Percentiles rank a stretch among this genome's conserved stretches.
phyloP scores from a whole-genome alignment of 1,284 basidiomycete species.

The Trichosporon faecale region DNA sequence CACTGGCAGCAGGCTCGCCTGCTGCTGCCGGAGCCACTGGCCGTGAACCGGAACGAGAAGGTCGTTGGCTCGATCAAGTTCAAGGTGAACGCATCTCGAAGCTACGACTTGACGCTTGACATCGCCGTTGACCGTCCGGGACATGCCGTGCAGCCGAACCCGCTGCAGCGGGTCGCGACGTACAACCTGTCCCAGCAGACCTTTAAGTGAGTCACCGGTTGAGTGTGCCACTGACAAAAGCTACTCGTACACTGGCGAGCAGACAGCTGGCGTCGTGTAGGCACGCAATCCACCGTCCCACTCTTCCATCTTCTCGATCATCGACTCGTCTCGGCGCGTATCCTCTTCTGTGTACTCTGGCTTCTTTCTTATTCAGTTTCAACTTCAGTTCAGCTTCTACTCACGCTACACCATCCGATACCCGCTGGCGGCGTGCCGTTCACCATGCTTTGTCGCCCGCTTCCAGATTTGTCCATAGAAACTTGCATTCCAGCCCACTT shows the following conservation, averaged over 20 bases:
- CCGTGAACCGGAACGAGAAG: slow-evolving; percentile 48
- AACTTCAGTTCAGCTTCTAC: neutral
- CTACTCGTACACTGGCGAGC: slow-evolving; percentile 30
- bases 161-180: slow-evolving; percentile 35
- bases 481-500: neutral
- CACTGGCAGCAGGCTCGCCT: slow-evolving; percentile 52
- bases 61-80: slow-evolving; percentile 41
- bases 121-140: slow-evolving; percentile 41
- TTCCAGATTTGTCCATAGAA: neutral
- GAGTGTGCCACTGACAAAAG: slow-evolving; percentile 14
- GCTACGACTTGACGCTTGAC: slow-evolving; percentile 49
- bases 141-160: slow-evolving; percentile 28
- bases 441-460: neutral
- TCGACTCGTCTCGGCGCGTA: neutral
- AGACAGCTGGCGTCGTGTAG: neutral
- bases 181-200: slow-evolving; percentile 49
- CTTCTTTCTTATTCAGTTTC: neutral
- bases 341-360: neutral
- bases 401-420: neutral
- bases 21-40: slow-evolving; percentile 51
- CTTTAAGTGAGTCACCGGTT: slow-evolving; percentile 43
- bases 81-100: slow-evolving; percentile 46
- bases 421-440: neutral
- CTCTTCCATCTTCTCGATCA: neutral
- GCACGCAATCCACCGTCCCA: neutral